Conservation (phyloP, 441 rosid species). For the Pelargonium fulgidum region DNA sequence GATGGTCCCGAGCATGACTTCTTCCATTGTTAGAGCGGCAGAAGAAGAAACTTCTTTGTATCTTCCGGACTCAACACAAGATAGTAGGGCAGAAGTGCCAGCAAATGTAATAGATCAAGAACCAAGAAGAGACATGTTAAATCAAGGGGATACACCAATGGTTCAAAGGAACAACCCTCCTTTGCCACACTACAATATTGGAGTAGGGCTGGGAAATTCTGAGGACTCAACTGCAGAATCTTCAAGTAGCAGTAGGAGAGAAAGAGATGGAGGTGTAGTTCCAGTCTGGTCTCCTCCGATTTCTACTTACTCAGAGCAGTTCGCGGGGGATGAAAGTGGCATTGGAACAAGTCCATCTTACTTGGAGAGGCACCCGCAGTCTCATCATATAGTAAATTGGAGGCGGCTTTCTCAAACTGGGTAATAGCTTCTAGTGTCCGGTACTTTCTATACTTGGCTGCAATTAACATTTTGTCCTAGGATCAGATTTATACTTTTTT, state of each 20-base stretch:
- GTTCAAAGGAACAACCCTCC: conserved; percentile 26
- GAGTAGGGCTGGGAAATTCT: conserved; percentile 36
- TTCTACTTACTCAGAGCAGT: conserved; percentile 69
- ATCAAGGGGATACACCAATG: conserved; percentile 32
- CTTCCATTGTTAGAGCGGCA: conserved; percentile 61
- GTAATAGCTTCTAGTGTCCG: conserved; percentile 36
- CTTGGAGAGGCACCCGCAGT: conserved; percentile 71
- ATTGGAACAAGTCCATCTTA: conserved; percentile 65
- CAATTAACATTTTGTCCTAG: background rate
- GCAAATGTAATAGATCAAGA: conserved; percentile 50
- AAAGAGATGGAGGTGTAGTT: conserved; percentile 82
- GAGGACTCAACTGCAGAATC: conserved; percentile 93
- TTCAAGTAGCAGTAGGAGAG: conserved; percentile 65
- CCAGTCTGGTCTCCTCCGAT: conserved; percentile 84
- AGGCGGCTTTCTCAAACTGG: conserved; percentile 89
- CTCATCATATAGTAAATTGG: conserved; percentile 78
- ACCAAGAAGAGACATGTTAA: conserved; percentile 37
- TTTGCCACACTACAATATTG: conserved; percentile 32
- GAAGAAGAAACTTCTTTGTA: conserved; percentile 62
- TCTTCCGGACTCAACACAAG: conserved; percentile 42
- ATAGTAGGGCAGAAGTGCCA: conserved; percentile 81
- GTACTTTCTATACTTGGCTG: background rate
- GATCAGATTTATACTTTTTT: background rate
- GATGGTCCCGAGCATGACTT: conserved; percentile 92
- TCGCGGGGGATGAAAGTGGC: conserved; percentile 65